Evolutionary conservation across 495 filamentous ascomycete species (phyloP).

Genomic region (Bombardia bombarda): DNA sequence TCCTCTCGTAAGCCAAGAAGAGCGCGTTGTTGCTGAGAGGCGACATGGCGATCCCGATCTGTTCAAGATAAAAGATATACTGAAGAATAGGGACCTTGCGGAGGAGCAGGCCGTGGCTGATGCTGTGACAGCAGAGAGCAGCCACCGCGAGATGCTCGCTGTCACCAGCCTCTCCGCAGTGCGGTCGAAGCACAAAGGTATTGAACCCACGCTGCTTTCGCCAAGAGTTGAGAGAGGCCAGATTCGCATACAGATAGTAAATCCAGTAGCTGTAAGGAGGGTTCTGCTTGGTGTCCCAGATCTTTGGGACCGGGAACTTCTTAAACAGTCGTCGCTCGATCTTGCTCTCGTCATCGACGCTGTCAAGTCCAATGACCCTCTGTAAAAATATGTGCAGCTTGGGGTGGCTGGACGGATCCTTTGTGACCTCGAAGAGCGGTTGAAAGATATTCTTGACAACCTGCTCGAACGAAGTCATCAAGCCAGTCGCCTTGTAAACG

Average conservation of each 20-base stretch:
- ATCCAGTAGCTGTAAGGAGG: constrained; percentile 99
- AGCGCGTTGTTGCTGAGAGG: constrained; percentile 96
- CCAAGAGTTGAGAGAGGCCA: constrained; percentile 85
- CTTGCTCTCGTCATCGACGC: constrained; percentile 98
- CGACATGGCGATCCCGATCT: constrained; percentile 98
- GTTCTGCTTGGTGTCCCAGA: constrained; percentile 88
- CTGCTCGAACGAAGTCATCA: constrained; percentile 86
- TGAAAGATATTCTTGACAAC: constrained; percentile 88
- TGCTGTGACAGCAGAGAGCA: constrained; percentile 91
- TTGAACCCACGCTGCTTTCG: constrained; percentile 89
- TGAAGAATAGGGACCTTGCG: constrained; percentile 92
- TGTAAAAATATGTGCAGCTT: constrained; percentile 94
- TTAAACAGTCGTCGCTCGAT: constrained; percentile 80
- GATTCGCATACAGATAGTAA: constrained; percentile 93
- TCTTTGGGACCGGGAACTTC: constrained; percentile 84
- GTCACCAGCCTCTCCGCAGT: constrained; percentile 95
- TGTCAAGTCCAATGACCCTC: constrained; percentile 92
- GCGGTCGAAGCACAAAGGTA: constrained; percentile 86
- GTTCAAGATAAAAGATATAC: constrained; percentile 96
- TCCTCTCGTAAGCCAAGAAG: constrained; percentile 94
- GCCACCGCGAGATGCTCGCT: constrained; percentile 92
- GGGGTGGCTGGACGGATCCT: constrained; percentile 75
- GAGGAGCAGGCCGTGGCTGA: constrained; percentile 88
- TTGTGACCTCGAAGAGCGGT: constrained; percentile 90
- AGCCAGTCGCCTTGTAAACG: constrained; percentile 79